Base-by-base conservation (phyloP, 1,284 basidiomycete species). In the Cutaneotrichosporon sp. region DNA sequence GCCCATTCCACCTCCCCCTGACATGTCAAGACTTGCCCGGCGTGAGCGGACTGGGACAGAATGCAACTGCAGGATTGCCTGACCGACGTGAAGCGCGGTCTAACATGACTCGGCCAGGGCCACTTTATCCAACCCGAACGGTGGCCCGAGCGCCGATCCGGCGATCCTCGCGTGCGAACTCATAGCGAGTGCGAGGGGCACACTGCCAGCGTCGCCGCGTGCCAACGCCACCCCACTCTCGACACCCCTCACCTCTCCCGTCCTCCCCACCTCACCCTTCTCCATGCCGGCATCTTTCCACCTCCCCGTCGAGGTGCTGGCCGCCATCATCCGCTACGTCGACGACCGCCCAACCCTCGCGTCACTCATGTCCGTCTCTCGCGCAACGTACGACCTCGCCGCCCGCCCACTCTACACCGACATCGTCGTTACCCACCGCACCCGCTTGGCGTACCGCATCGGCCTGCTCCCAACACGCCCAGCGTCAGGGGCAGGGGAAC, bases 361-460 rank as follows among this genome's bases (percentile, higher is more conserved):
- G 3, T 34, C 58, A 1, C 55, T 62, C 25, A 34, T 62, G 47
- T 42, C 43, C 7, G 58, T 55, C n/a, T 51, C 47, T 46, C 36
- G 38, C 6, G 27, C 52, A 1, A 52, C 55, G n/a, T 62, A 65
- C 58, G 47, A 43, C 13, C 51, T 65, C 3, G 64, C 57, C 24
- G 50, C 49, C 3, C 51, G 49, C 11, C 58, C 22, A 5, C 60
- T 65, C 22, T 65, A 62, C 55, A 45, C 36, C 38, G 58, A 59
- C 43, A 45, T 65, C 9, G 16, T 38, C 13, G 31, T 65, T 20
- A 65, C 58, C 5, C 45, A 59, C 27, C n/a, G 7, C 14, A 62
- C 53, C 22, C 58, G 62, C 9, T 8, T 45, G 0, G 34, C 45
- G 7, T 54, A 62, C 13, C 45, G 62, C 47, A 5, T 50, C 3